phyloP scores from a whole-genome alignment of 2,329 filamentous ascomycete species.

The Venturia oleaginea region DNA sequence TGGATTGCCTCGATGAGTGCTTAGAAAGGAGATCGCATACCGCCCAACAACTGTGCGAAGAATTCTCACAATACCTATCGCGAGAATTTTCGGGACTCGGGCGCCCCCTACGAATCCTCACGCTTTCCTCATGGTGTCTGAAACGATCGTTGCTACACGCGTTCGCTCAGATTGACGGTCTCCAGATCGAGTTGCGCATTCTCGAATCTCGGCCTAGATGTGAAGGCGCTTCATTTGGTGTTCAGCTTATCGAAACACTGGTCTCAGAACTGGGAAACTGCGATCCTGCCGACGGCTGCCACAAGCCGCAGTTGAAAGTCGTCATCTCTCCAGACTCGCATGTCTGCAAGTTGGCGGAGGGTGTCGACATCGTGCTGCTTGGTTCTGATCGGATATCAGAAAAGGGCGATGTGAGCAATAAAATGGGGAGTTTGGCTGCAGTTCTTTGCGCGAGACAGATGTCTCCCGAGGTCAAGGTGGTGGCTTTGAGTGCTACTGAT shows the following conservation, averaged over 20 bases:
- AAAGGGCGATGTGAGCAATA: conserved; percentile 55
- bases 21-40: background rate
- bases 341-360: conserved; percentile 42
- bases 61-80: background rate
- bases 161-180: background rate
- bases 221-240: conserved; percentile 52
- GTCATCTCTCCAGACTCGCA: conserved; percentile 52
- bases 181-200: conserved; percentile 45
- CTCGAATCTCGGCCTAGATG: conserved; percentile 59
- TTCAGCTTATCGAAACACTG: conserved; percentile 26
- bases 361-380: conserved; percentile 50
- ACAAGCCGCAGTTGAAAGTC: conserved; percentile 28
- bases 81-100: background rate
- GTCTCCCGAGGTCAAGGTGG: conserved; percentile 34
- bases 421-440: conserved; percentile 53
- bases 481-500: conserved; percentile 51
- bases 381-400: conserved; percentile 55
- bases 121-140: background rate
- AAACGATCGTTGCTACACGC: background rate
- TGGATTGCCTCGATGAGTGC: too few relatives aligned
- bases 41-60: background rate
- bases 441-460: conserved; percentile 46
- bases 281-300: conserved; percentile 16
- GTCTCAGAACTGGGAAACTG: background rate
- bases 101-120: background rate